These are phyloP conservation scores for Melampsora americana DNA, from an alignment of 1,284 basidiomycete genomes.

Conservation along the genomic window DNA sequence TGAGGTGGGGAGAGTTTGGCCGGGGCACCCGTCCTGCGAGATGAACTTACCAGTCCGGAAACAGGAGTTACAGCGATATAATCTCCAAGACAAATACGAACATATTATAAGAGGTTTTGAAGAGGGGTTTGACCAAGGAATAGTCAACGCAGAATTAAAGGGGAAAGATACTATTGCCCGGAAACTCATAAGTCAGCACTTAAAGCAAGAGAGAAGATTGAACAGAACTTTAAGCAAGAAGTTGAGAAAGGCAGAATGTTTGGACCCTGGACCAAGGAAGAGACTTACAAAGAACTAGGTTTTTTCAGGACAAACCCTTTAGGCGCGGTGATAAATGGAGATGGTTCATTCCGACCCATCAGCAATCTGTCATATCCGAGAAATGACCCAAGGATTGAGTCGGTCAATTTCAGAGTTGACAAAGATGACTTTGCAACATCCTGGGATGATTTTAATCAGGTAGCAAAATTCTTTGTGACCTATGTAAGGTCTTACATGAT, in stretches of 20 bases:
- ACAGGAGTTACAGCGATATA: background rate
- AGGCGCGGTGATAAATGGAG: conserved; percentile 10
- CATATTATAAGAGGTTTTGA: background rate
- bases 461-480: background rate
- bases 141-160: background rate
- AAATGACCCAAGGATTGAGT: background rate
- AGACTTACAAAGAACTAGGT: background rate
- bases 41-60: background rate
- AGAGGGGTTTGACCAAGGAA: conserved; percentile 18
- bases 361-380: conserved; percentile 16
- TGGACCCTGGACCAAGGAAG: background rate
- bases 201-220: background rate
- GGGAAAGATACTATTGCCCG: background rate
- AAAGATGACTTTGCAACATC: conserved; percentile 1
- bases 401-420: conserved; percentile 6
- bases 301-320: conserved; percentile 20
- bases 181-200: background rate
- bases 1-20: background rate
- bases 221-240: background rate
- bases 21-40: background rate
- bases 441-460: conserved; percentile 9
- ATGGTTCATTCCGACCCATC: conserved; percentile 9
- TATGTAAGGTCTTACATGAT: no score
- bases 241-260: background rate
- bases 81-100: background rate